Evolutionary conservation across 1,139 yeast genomes (phyloP), one percentile per base, ranked within the genome.

Genomic region (Candida sp.): DNA sequence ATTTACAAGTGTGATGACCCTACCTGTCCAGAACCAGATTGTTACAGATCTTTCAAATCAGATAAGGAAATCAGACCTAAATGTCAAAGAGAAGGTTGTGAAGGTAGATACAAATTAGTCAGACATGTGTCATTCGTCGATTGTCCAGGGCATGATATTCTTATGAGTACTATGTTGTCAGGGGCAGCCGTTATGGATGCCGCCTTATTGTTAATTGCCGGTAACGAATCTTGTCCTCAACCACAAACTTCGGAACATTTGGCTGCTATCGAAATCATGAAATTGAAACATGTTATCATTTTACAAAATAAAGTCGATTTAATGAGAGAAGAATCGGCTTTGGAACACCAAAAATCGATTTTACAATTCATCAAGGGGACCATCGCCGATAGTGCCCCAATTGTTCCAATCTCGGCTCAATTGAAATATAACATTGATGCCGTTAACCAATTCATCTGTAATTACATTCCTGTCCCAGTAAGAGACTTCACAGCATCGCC

Each of bases 111-210:
- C 70, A 80, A 81, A 59, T 77, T 95, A 54, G 82, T 90, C 41
- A 89, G 99, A 71, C 99, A 95, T 64, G 99, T 95, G 45, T 90
- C 97, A 5, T 95, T 95, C 59, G 99, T 95, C 49, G 99, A 95
- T 77, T 95, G 99, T 76, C 99, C 99, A 47, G 99, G 99, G 66
- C 99, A 95, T 87, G 99, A 95, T 78, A 93, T 95, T 76, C 84
- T 95, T 67, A 95, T 95, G 99, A 90, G 98, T 79, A 95, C 99
- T 56, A 95, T 95, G 99, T 84, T 95, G 81, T 91, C 98, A 41
- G 99, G 99, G 66, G 99, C 99, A 35, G 99, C 99, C 12, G 99
- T 95, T 55, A 95, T 95, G 99, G 99, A 95, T 70, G 99, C 99
- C 46, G 99, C 99, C 11, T 76, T 95, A 50, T 75, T 95, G 60